Base-by-base conservation (phyloP, 106 monocot genomes). In the Phalaenopsis equestris region DNA sequence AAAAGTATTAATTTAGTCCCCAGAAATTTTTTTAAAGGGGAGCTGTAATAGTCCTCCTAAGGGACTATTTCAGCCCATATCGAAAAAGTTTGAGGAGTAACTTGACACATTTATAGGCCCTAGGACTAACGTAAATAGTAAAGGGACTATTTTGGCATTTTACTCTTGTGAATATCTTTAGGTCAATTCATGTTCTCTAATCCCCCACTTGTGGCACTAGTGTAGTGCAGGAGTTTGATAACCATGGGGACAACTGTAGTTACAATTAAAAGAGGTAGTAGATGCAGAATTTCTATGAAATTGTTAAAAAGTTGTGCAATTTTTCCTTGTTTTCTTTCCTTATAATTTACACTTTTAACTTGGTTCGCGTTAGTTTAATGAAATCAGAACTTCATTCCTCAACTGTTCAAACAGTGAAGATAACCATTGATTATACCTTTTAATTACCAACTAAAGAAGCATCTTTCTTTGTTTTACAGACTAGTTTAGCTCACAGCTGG, bases 401-500 rank as follows among this genome's bases (percentile, higher is more conserved):
- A 61, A 61, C n/a, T 61, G 52, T 52, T 52, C 52, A 52, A 52
- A 52, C 52, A 12, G 14, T 14, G 14, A 15, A 14, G 3, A 3
- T 12, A 12, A 52, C 52, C 52, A 10, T 52, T 12, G 6, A 38
- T 16, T 39, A 39, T 5, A 14, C 16, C 12, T 70, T 14, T 39
- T 70, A 39, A 39, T 5, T 70, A 39, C 12, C 3, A 70, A 39
- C 2, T 70, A 70, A 70, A 39, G 14, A 39, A 39, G 70, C 38
- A 39, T 70, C 43, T n/a, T 74, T 19, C 39, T 74, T 74, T 43
- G 43, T 43, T 74, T 17, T 82, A 37, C 87, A 92, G 92, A 84
- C 85, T 74, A 81, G 37, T 86, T 83, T 70, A 75, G 84, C 90
- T 81, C 90, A 90, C 47, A 90, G 92, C 15, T 92, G 92, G 92